Evolutionary conservation across 2,329 filamentous ascomycete genomes (phyloP).

Genomic region (Pseudocercospora cruenta): DNA sequence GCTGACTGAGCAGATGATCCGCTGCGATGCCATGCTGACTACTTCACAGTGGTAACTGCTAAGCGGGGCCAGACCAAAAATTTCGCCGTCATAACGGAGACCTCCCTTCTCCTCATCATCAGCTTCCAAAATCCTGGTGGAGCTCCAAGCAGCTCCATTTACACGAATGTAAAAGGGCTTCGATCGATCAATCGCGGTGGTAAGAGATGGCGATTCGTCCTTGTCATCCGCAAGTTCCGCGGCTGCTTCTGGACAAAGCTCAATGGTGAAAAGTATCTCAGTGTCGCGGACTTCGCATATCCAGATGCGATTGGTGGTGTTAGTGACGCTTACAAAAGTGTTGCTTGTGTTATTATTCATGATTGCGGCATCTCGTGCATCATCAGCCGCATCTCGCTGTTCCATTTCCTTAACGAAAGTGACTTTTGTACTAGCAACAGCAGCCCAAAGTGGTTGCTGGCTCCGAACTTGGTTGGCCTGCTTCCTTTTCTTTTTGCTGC

Average conservation of each 20-base stretch:
- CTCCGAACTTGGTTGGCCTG: conserved; percentile 89
- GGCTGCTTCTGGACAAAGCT: conserved; percentile 36
- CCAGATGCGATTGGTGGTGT: conserved; percentile 67
- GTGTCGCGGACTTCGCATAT: conserved; percentile 78
- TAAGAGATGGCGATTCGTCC: conserved; percentile 45
- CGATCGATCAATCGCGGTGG: conserved; percentile 61
- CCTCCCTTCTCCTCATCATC: conserved; percentile 39
- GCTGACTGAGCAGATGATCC: conserved; percentile 71
- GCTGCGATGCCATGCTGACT: conserved; percentile 67
- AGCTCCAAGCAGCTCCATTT: conserved; percentile 79
- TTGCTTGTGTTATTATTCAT: conserved; percentile 66
- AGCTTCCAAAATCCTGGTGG: conserved; percentile 66
- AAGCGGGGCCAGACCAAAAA: conserved; percentile 68
- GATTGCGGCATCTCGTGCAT: conserved; percentile 73
- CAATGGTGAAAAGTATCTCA: conserved; percentile 68
- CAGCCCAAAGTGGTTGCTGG: conserved; percentile 91
- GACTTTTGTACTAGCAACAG: conserved; percentile 92
- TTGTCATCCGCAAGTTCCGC: conserved; percentile 32
- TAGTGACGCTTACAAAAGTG: conserved; percentile 70
- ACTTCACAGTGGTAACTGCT: conserved; percentile 81
- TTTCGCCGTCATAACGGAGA: conserved; percentile 69
- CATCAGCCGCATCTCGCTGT: conserved; percentile 74
- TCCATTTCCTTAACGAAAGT: conserved; percentile 82
- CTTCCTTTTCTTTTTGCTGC: conserved; percentile 81
- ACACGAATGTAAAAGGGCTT: conserved; percentile 80